Evolutionary conservation across 1,139 yeast genomes (phyloP).

Genomic region (Taphrina betulina): DNA sequence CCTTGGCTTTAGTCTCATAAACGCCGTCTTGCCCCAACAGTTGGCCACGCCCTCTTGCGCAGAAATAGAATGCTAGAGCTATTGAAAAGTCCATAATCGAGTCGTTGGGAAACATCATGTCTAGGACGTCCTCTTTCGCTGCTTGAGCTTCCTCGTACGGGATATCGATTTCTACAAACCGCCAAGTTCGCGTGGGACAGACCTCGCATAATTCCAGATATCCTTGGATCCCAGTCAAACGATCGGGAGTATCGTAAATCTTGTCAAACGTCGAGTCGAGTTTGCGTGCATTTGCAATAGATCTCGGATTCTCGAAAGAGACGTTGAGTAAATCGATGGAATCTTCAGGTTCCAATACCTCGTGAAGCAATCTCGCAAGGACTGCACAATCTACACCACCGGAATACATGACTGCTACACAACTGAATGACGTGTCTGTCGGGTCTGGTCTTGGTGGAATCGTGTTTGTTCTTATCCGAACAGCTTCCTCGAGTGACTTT

Average conservation of each 20-base stretch:
- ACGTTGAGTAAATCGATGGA: conserved; percentile 80
- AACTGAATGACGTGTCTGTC: conserved; percentile 4
- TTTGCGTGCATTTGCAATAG: conserved; percentile 5
- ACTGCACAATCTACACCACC: conserved; percentile 95
- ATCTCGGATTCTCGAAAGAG: conserved; percentile 89
- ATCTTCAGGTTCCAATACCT: conserved; percentile 41
- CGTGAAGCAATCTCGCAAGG: conserved; percentile 53
- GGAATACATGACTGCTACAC: conserved; percentile 67
- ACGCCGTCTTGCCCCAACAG: conserved; percentile 38
- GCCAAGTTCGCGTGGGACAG: conserved; percentile 42
- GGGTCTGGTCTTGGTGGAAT: conserved; percentile 31
- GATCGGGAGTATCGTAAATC: conserved; percentile 68
- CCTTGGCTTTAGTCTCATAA: conserved; percentile 51
- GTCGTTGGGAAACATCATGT: conserved; percentile 73
- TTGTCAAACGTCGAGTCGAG: conserved; percentile 1
- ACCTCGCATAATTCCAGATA: conserved; percentile 46
- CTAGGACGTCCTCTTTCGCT: conserved; percentile 55
- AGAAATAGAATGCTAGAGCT: conserved; percentile 92
- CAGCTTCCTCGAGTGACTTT: conserved; percentile 28
- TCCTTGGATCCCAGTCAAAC: conserved; percentile 66
- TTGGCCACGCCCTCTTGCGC: conserved; percentile 61
- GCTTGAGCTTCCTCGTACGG: conserved; percentile 62
- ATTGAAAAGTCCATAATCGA: conserved; percentile 96
- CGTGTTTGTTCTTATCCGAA: conserved; percentile 35
- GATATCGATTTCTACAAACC: conserved; percentile 68